A percentile compares a stretch with the other conserved stretches of the same genome.
Conservation (phyloP, 768 basidiomycete species). For the Cyclocybe cylindracea region DNA sequence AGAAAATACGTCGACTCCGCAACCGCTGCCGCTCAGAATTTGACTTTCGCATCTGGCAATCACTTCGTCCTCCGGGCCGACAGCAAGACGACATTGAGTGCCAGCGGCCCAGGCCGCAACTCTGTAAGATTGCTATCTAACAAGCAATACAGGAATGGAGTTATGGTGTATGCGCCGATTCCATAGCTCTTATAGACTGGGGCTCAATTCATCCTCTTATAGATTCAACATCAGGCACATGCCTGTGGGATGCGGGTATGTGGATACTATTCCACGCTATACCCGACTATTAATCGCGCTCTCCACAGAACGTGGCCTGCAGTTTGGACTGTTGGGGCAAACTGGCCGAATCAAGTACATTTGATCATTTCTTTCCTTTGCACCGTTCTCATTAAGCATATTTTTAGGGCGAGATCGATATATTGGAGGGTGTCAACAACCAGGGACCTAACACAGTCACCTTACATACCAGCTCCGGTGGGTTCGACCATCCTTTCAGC, state of each 20-base stretch:
- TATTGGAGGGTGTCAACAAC: conserved; percentile 63
- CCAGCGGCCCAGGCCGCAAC: conserved; percentile 56
- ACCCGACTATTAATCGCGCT: not conserved
- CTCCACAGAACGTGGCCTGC: conserved; percentile 49
- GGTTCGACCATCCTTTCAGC: conserved; percentile 4
- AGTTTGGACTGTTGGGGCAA: conserved; percentile 35
- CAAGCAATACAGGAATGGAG: conserved; percentile 51
- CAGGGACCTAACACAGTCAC: conserved; percentile 51
- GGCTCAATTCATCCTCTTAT: not conserved
- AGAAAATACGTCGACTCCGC: conserved; percentile 47
- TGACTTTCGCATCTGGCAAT: conserved; percentile 56
- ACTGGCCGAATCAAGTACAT: conserved; percentile 32
- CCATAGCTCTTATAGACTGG: not conserved
- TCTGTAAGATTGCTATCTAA: conserved; percentile 58
- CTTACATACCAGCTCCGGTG: conserved; percentile 44
- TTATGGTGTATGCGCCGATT: conserved; percentile 45
- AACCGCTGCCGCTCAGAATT: conserved; percentile 52
- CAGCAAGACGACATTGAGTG: conserved; percentile 41
- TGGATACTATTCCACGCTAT: conserved; percentile 1
- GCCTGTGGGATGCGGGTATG: conserved; percentile 56
- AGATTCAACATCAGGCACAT: conserved; percentile 49
- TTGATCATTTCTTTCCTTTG: conserved; percentile 10
- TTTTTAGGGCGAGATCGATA: conserved; percentile 48
- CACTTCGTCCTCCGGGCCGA: conserved; percentile 61
- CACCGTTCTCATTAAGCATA: not conserved